Conservation (phyloP, 1,284 basidiomycete species). For the Marasmius fiardii region DNA sequence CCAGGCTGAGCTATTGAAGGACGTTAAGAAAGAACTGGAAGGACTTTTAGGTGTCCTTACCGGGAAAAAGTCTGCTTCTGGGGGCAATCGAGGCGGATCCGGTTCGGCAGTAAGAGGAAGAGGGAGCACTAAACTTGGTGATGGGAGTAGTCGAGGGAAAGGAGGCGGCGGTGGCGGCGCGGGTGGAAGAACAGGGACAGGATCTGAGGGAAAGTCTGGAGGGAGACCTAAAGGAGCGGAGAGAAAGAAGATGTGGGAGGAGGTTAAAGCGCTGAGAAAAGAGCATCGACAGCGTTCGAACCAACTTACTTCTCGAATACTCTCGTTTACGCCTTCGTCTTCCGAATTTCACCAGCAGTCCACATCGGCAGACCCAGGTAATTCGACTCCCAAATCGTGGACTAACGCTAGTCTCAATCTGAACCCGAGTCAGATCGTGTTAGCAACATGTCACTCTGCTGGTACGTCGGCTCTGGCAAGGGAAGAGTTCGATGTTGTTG, state of each 20-base stretch:
- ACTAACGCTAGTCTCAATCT: constrained; percentile 74
- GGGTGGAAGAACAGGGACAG: not conserved
- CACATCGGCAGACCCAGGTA: constrained; percentile 52
- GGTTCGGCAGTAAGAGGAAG: not conserved
- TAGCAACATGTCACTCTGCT: constrained; percentile 92
- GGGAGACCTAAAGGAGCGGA: constrained; percentile 67
- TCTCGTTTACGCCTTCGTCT: constrained; percentile 47
- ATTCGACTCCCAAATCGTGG: constrained; percentile 81
- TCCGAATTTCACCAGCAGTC: too few relatives aligned
- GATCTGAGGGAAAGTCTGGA: constrained; percentile 57
- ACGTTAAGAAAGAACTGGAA: constrained; percentile 84
- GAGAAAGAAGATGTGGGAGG: constrained; percentile 87
- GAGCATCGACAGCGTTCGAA: constrained; percentile 55
- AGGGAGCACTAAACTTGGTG: too few relatives aligned
- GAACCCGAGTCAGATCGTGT: constrained; percentile 66
- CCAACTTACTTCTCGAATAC: constrained; percentile 1
- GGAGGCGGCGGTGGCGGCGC: constrained; percentile 64
- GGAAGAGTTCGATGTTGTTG: constrained; percentile 83
- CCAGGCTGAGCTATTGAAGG: constrained; percentile 77
- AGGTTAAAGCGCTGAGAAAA: constrained; percentile 85
- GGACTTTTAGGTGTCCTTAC: constrained; percentile 62
- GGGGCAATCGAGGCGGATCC: not conserved
- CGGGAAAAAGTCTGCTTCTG: constrained; percentile 65
- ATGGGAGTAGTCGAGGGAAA: constrained; percentile 49
- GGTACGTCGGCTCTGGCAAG: constrained; percentile 78